A percentile compares a stretch with the other conserved stretches of the same genome.
Conservation (phyloP, 2,329 filamentous ascomycete genomes). For the Ascochyta pisi region DNA sequence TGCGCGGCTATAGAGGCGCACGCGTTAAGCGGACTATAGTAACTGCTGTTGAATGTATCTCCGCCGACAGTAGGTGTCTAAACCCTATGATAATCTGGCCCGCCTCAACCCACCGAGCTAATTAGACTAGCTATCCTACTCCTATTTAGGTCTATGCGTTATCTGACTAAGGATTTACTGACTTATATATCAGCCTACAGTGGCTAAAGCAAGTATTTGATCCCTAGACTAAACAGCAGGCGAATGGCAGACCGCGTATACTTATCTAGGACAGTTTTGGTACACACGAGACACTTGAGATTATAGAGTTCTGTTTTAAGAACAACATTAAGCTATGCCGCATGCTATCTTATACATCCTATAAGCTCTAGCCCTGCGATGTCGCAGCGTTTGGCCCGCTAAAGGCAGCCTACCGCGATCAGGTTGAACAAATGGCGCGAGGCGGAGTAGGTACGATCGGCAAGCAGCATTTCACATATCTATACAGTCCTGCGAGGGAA, state of each 20-base stretch:
- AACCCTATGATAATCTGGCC: not conserved
- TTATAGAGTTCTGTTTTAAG: no score
- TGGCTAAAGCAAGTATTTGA: not conserved
- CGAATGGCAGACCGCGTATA: not conserved
- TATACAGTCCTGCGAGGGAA: no score
- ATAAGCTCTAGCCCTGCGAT: no score
- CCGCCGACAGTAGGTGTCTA: slow-evolving; percentile 15
- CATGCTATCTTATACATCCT: no score
- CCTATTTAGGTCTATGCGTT: not conserved
- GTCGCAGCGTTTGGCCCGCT: no score
- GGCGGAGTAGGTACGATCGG: no score
- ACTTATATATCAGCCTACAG: not conserved
- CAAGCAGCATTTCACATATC: no score
- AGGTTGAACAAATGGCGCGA: no score
- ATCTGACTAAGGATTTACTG: not conserved
- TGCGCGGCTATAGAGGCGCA: slow-evolving; percentile 26
- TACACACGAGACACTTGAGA: not conserved
- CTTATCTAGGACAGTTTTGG: not conserved
- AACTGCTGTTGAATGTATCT: slow-evolving; percentile 20
- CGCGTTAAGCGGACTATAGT: slow-evolving; percentile 21
- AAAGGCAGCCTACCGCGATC: no score
- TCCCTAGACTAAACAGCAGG: not conserved
- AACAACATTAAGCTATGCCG: no score
- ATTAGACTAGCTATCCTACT: not conserved
- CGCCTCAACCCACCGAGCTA: not conserved